phyloP scores from a whole-genome alignment of 1,284 basidiomycete genomes.

The Ceratobasidium sp. region DNA sequence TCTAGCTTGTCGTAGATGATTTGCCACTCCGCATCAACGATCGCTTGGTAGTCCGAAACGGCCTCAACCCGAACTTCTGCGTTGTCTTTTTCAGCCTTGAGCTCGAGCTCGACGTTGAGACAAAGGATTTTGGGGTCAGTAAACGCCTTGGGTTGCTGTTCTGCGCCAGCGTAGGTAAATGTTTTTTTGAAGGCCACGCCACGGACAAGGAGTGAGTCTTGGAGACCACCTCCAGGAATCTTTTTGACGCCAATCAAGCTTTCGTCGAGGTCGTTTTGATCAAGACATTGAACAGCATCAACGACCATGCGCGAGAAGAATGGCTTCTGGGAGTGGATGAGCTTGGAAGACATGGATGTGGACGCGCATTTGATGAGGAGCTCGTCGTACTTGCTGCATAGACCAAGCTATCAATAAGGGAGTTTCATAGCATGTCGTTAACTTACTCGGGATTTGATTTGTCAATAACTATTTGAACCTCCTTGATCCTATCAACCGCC shows the following conservation, averaged over 20 bases:
- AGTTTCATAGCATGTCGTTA: background rate
- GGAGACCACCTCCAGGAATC: constrained; percentile 98
- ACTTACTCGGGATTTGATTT: constrained; percentile 89
- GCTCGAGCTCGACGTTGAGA: constrained; percentile 97
- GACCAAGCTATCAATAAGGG: background rate
- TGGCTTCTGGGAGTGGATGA: constrained; percentile 98
- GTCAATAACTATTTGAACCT: constrained; percentile 92
- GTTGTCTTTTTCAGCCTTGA: constrained; percentile 99
- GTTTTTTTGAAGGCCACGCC: constrained; percentile 99
- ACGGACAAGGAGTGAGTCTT: constrained; percentile 88
- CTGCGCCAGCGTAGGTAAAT: constrained; percentile 98
- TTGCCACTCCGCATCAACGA: constrained; percentile 99
- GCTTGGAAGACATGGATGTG: constrained; percentile 99
- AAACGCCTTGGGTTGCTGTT: constrained; percentile 98
- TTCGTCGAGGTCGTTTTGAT: constrained; percentile 95
- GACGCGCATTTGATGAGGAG: constrained; percentile 96
- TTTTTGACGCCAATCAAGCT: constrained; percentile 99
- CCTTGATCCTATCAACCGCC: constrained; percentile 89
- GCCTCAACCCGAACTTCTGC: constrained; percentile 97
- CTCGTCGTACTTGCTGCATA: constrained; percentile 85
- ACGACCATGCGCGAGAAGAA: constrained; percentile 99
- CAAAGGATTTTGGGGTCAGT: constrained; percentile 90
- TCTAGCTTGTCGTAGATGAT: constrained; percentile 99
- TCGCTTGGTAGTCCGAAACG: constrained; percentile 98
- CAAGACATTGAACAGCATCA: constrained; percentile 92